Conservation (phyloP, 2,329 filamentous ascomycete genomes). For the Microdochium bolleyi region DNA sequence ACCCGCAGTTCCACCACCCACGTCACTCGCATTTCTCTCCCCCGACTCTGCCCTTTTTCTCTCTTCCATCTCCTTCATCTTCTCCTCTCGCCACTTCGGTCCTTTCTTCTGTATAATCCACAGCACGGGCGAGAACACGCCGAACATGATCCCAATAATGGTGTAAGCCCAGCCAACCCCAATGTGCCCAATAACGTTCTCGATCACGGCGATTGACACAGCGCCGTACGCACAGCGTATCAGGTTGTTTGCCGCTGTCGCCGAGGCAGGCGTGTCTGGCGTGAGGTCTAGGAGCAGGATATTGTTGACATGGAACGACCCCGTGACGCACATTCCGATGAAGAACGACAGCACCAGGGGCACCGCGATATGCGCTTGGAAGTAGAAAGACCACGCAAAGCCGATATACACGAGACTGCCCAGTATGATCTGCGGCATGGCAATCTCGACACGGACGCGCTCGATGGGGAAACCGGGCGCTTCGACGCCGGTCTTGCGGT, state of each 20-base stretch:
- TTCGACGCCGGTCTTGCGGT: conserved; percentile 47
- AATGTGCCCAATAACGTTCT: conserved; percentile 47
- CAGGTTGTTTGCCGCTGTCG: conserved; percentile 57
- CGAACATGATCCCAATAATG: conserved; percentile 43
- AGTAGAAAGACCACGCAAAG: conserved; percentile 50
- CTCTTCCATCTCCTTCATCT: conserved; percentile 28
- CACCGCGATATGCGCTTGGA: conserved; percentile 40
- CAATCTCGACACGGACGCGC: conserved; percentile 42
- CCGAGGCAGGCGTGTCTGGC: conserved; percentile 51
- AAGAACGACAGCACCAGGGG: conserved; percentile 49
- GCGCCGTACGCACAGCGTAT: conserved; percentile 55
- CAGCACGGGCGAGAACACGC: conserved; percentile 38
- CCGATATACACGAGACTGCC: conserved; percentile 44
- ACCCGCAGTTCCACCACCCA: neutral
- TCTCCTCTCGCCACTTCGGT: conserved; percentile 41
- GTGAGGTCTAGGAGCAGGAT: conserved; percentile 58
- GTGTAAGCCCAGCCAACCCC: conserved; percentile 58
- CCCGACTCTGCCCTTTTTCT: conserved; percentile 19
- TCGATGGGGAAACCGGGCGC: conserved; percentile 46
- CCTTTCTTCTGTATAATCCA: conserved; percentile 40
- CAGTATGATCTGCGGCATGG: conserved; percentile 45
- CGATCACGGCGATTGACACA: conserved; percentile 48
- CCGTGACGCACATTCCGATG: conserved; percentile 49
- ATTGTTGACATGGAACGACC: conserved; percentile 55
- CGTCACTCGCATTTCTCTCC: conserved; percentile 11